Evolutionary conservation across 2,329 filamentous ascomycete genomes (phyloP).

Genomic region (Microdochium trichocladiopsis): DNA sequence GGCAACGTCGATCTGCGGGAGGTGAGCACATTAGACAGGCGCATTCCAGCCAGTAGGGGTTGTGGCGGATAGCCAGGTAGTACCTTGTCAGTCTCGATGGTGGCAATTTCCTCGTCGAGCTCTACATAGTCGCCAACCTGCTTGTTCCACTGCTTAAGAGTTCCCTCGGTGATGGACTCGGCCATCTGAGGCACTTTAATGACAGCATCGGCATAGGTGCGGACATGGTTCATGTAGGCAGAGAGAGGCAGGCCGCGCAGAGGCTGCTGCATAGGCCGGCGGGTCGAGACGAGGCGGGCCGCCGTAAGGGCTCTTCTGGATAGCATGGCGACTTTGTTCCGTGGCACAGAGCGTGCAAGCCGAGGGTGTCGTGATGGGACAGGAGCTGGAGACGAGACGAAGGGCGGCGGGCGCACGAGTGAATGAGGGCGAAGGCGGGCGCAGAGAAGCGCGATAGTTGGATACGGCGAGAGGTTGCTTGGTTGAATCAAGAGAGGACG

Average conservation of each 20-base stretch:
- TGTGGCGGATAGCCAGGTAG: slow-evolving; percentile 6
- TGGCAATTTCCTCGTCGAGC: slow-evolving; percentile 94
- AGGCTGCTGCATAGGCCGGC: slow-evolving; percentile 29
- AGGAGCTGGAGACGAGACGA: neutral
- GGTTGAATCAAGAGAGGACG: neutral
- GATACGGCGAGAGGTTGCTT: neutral
- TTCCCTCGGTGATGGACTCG: slow-evolving; percentile 96
- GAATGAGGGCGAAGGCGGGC: no score
- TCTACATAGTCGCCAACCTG: slow-evolving; percentile 89
- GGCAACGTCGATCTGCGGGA: slow-evolving; percentile 78
- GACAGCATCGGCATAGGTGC: slow-evolving; percentile 68
- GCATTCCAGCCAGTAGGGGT: slow-evolving; percentile 2
- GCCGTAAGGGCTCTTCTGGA: slow-evolving; percentile 27
- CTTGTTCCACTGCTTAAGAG: slow-evolving; percentile 91
- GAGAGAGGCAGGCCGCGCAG: slow-evolving; percentile 39
- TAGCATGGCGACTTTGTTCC: slow-evolving; percentile 15
- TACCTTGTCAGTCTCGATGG: slow-evolving; percentile 98
- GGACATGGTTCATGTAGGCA: slow-evolving; percentile 47
- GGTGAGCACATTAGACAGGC: slow-evolving; percentile 1
- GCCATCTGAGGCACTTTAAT: slow-evolving; percentile 98
- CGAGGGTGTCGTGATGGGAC: slow-evolving; percentile 7
- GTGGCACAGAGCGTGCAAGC: slow-evolving; percentile 3
- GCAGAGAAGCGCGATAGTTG: neutral
- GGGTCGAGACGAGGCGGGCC: slow-evolving; percentile 28
- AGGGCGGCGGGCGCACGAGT: no score